Evolutionary conservation across 1,139 yeast species (phyloP).

Genomic region (Candida tunisiensis): DNA sequence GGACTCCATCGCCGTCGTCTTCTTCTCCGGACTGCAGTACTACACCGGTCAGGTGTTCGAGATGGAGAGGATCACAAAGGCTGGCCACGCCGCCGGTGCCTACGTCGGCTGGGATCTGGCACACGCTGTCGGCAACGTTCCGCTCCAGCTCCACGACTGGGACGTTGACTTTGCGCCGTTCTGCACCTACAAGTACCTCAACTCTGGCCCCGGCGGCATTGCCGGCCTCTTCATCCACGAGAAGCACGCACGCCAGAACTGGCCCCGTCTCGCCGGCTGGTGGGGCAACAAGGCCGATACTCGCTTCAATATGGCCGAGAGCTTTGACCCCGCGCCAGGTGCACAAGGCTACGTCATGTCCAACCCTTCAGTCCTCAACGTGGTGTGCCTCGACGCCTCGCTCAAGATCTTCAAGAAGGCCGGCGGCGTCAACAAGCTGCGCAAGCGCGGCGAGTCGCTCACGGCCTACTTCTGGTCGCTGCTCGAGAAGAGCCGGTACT

Average conservation of each 20-base stretch:
- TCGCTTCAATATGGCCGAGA: constrained; percentile 66
- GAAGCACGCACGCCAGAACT: constrained; percentile 23
- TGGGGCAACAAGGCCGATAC: constrained; percentile 73
- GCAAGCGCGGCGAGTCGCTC: constrained; percentile 38
- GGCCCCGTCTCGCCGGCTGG: constrained; percentile 85
- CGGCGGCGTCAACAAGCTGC: constrained; percentile 46
- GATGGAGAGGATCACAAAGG: constrained; percentile 45
- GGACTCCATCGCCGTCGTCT: constrained; percentile 54
- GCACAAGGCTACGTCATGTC: constrained; percentile 84
- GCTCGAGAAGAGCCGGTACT: constrained; percentile 25
- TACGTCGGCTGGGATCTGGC: constrained; percentile 93
- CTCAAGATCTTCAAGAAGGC: constrained; percentile 40
- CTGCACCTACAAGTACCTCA: constrained; percentile 85
- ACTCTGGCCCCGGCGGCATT: constrained; percentile 86
- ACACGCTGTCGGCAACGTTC: constrained; percentile 85
- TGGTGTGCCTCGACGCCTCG: constrained; percentile 53
- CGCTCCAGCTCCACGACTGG: constrained; percentile 68
- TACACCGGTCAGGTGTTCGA: constrained; percentile 84
- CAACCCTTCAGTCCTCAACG: constrained; percentile 81
- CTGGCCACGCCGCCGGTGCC: constrained; percentile 37
- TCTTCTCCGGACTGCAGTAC: constrained; percentile 82
- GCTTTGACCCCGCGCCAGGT: constrained; percentile 62
- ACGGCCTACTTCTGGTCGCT: constrained; percentile 39
- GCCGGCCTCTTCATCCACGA: constrained; percentile 71
- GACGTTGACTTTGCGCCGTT: constrained; percentile 84